phyloP scores from a whole-genome alignment of 805 yeast species.

The Nakazawaea molendinolei region DNA sequence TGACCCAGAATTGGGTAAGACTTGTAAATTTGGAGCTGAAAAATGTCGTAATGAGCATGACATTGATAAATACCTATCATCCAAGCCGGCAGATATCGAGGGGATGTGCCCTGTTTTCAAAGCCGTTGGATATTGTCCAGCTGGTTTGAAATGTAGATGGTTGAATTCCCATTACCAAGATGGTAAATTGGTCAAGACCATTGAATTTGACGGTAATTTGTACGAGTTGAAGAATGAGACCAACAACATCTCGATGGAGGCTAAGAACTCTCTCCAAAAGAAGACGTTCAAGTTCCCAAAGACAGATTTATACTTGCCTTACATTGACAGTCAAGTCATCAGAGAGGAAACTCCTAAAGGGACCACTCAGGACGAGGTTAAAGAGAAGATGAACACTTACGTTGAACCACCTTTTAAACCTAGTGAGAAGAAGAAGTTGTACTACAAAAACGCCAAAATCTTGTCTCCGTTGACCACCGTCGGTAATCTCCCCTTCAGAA shows the following conservation, averaged over 20 bases:
- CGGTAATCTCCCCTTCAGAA: slow-evolving; percentile 91
- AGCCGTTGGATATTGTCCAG: slow-evolving; percentile 84
- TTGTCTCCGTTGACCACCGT: slow-evolving; percentile 96
- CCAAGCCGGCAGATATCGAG: slow-evolving; percentile 65
- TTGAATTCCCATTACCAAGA: slow-evolving; percentile 60
- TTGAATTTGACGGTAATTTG: slow-evolving; percentile 20
- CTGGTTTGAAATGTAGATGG: slow-evolving; percentile 92
- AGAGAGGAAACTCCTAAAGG: slow-evolving; percentile 21
- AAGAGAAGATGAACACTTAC: slow-evolving; percentile 41
- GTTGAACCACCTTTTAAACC: slow-evolving; percentile 72
- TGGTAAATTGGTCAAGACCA: slow-evolving; percentile 30
- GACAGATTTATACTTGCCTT: slow-evolving; percentile 52
- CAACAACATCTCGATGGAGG: slow-evolving; percentile 48
- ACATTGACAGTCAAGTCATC: slow-evolving; percentile 55
- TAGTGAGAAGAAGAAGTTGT: slow-evolving; percentile 72
- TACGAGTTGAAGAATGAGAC: slow-evolving; percentile 43
- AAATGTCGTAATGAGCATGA: slow-evolving; percentile 77
- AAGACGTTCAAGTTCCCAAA: slow-evolving; percentile 52
- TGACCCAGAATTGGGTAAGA: slow-evolving; percentile 38
- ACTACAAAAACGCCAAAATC: slow-evolving; percentile 70
- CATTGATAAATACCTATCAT: slow-evolving; percentile 50
- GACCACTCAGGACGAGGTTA: slow-evolving; percentile 18
- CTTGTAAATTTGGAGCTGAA: slow-evolving; percentile 61
- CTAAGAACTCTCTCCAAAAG: slow-evolving; percentile 46
- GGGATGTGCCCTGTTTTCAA: slow-evolving; percentile 81